These are phyloP conservation scores for Epicoccum sorghinum DNA, from an alignment of 2,329 filamentous ascomycete species.

Conservation along the genomic window DNA sequence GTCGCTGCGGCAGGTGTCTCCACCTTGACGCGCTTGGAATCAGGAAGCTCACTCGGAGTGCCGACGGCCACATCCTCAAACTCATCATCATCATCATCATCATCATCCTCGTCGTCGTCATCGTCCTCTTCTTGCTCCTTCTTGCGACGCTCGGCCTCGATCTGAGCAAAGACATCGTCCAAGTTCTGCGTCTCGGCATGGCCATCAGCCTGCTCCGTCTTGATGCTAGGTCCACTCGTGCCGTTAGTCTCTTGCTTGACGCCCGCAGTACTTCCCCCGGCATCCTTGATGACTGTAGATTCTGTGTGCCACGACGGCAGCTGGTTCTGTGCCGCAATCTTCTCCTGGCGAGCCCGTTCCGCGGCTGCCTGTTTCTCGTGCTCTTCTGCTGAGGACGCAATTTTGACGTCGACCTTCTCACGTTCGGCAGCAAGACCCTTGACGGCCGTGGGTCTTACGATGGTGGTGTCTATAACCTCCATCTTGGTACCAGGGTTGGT, in stretches of 20 bases:
- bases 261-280: conserved; percentile 46
- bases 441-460: conserved; percentile 69
- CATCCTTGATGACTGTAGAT: conserved; percentile 63
- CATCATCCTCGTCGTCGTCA: conserved; percentile 48
- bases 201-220: conserved; percentile 55
- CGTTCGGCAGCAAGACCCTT: conserved; percentile 70
- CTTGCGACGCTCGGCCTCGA: conserved; percentile 65
- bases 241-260: conserved; percentile 48
- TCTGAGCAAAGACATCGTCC: conserved; percentile 70
- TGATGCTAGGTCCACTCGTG: conserved; percentile 42
- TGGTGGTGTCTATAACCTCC: conserved; percentile 61
- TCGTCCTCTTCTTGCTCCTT: conserved; percentile 45
- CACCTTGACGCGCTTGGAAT: conserved; percentile 67
- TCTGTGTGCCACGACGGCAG: conserved; percentile 74
- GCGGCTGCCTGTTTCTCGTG: conserved; percentile 70
- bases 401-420: conserved; percentile 72
- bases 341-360: conserved; percentile 69
- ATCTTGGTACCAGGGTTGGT: conserved; percentile 68
- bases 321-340: conserved; percentile 70
- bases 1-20: conserved; percentile 54
- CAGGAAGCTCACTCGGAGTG: conserved; percentile 38
- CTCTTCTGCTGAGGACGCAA: conserved; percentile 69
- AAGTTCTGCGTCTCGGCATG: conserved; percentile 62
- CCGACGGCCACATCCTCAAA: conserved; percentile 47
- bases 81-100: conserved; percentile 57